A percentile compares a stretch with the other conserved stretches of the same genome.
Evolutionary conservation across 306 rosid genomes (phyloP).

Genomic region (Medicago ruthenica): DNA sequence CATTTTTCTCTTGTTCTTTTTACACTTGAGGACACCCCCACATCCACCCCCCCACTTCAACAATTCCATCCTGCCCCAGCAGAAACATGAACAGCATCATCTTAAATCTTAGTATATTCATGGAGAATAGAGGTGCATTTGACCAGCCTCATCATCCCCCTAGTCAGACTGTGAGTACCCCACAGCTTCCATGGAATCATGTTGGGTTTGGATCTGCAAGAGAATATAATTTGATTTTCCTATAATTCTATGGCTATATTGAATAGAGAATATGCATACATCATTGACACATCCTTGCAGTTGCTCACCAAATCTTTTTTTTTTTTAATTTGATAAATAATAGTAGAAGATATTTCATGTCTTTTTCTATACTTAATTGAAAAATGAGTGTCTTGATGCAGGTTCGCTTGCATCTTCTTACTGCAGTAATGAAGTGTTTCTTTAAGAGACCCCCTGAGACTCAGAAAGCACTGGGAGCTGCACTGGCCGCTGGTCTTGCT

Average conservation of each 20-base stretch:
- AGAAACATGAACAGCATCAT: conserved; percentile 2
- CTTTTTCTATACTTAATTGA: conserved; percentile 21
- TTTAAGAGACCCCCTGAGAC: conserved; percentile 99
- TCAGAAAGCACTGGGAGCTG: conserved; percentile 91
- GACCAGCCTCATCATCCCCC: conserved; percentile 13
- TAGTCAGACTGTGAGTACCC: background rate
- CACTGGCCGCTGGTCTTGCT: conserved; percentile 91
- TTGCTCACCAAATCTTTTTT: background rate
- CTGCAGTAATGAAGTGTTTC: conserved; percentile 98
- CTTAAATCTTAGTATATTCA: background rate
- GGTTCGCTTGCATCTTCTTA: conserved; percentile 98
- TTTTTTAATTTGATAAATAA: background rate
- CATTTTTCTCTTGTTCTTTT: background rate
- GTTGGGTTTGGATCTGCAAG: conserved; percentile 28
- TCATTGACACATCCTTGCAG: background rate
- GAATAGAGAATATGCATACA: background rate
- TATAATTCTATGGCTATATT: background rate
- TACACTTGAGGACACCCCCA: background rate
- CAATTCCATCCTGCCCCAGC: background rate
- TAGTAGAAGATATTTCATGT: conserved; percentile 28
- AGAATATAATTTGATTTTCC: conserved; percentile 19
- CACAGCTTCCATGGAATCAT: conserved; percentile 3
- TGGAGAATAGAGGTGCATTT: conserved; percentile 9
- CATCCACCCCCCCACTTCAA: background rate
- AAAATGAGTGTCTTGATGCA: conserved; percentile 55